A percentile compares a stretch with the other conserved stretches of the same genome.
phyloP scores from a whole-genome alignment of 179 eudicot species.

The Monotropa hypopitys region DNA sequence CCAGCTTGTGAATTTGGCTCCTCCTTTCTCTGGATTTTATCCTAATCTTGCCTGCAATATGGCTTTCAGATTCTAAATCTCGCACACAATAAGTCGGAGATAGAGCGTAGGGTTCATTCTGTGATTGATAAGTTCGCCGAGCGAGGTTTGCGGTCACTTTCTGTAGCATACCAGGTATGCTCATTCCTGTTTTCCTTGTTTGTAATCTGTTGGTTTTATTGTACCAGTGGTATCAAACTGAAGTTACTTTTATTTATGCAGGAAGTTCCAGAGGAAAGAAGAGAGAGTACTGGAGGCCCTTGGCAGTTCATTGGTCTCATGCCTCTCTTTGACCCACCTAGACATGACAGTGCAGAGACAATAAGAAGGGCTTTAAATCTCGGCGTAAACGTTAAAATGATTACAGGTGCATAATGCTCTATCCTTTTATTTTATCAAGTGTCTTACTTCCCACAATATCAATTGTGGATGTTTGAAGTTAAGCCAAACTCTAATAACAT shows the following conservation, averaged over 20 bases:
- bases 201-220: constrained; percentile 5
- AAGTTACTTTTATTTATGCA: constrained; percentile 7
- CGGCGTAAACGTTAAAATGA: constrained; percentile 86
- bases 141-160: constrained; percentile 82
- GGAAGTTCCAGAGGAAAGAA: constrained; percentile 81
- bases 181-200: neutral
- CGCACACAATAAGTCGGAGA: constrained; percentile 72
- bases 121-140: constrained; percentile 91
- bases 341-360: constrained; percentile 90
- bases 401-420: constrained; percentile 42
- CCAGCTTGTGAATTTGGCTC: neutral
- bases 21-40: neutral
- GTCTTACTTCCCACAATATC: neutral
- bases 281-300: constrained; percentile 78
- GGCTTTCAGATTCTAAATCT: constrained; percentile 55
- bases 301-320: constrained; percentile 75
- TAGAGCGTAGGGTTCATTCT: constrained; percentile 79
- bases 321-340: constrained; percentile 93
- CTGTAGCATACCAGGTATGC: constrained; percentile 81
- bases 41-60: constrained; percentile 7
- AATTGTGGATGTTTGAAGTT: neutral
- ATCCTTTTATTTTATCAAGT: neutral
- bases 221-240: neutral
- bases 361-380: constrained; percentile 77
- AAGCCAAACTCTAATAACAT: neutral